These are phyloP conservation scores for Clausena lansium DNA, from an alignment of 345 rosid genomes.

Conservation along the genomic window DNA sequence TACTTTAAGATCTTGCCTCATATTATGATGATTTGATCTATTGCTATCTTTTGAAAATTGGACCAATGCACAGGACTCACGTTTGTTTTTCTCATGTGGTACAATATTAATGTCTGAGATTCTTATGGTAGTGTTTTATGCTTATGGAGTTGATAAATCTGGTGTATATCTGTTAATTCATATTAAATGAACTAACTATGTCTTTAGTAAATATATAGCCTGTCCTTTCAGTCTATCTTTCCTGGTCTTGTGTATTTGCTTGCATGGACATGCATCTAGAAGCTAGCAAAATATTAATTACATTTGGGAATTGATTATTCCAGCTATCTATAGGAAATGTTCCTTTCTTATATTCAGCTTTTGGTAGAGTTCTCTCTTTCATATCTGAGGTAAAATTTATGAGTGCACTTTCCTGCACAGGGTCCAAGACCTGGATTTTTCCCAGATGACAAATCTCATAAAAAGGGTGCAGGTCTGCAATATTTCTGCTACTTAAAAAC, in stretches of 20 bases:
- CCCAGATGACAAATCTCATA: conserved; percentile 75
- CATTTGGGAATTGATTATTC: not conserved
- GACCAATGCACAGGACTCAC: not conserved
- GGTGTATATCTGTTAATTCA: not conserved
- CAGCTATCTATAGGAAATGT: not conserved
- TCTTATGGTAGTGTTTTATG: not conserved
- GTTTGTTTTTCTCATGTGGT: not conserved
- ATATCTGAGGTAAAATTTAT: conserved; percentile 1
- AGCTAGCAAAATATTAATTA: not conserved
- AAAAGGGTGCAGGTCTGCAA: conserved; percentile 51
- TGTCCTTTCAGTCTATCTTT: not conserved
- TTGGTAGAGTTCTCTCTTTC: not conserved
- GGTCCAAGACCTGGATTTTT: conserved; percentile 84
- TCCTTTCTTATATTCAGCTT: not conserved
- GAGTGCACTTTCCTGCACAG: conserved; percentile 33
- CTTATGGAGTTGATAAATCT: not conserved
- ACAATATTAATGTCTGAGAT: not conserved
- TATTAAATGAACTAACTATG: not conserved
- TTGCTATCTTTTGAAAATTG: conserved; percentile 11
- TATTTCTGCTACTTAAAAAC: not conserved
- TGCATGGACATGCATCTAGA: not conserved
- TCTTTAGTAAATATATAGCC: not conserved
- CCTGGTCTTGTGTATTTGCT: not conserved
- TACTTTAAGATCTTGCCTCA: conserved; percentile 33
- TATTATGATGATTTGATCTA: conserved; percentile 11